Conservation (phyloP, 2,329 filamentous ascomycete species). For the Bipolaris oryzae region DNA sequence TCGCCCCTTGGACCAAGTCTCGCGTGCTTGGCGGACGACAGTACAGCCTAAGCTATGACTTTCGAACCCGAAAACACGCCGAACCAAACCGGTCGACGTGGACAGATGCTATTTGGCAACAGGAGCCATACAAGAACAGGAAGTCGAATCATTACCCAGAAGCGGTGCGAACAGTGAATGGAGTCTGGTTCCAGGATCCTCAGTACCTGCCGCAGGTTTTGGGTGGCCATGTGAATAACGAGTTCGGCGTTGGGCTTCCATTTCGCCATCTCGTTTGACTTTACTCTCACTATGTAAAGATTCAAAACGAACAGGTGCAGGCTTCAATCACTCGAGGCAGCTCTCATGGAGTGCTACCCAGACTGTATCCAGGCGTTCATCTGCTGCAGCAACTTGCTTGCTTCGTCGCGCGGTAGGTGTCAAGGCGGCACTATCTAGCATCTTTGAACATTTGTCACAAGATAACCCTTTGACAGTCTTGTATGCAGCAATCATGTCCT, state of each 20-base stretch:
- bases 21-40: conserved; percentile 23
- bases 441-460: conserved; percentile 43
- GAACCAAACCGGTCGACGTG: conserved; percentile 33
- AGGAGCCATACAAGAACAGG: conserved; percentile 25
- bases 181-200: conserved; percentile 34
- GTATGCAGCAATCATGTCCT: conserved; percentile 51
- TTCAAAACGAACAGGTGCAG: neutral
- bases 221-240: conserved; percentile 6
- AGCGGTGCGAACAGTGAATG: conserved; percentile 33
- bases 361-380: conserved; percentile 25
- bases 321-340: conserved; percentile 27
- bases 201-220: conserved; percentile 19
- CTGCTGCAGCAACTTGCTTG: conserved; percentile 23
- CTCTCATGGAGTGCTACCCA: conserved; percentile 49
- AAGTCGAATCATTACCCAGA: conserved; percentile 27
- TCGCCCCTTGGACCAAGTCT: conserved; percentile 25
- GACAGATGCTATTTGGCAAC: conserved; percentile 43
- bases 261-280: neutral
- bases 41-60: conserved; percentile 43
- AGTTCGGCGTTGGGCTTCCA: conserved; percentile 1
- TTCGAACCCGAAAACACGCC: conserved; percentile 42
- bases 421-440: conserved; percentile 35
- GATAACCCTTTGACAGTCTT: conserved; percentile 36
- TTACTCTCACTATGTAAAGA: neutral
- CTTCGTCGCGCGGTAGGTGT: conserved; percentile 43